These are phyloP conservation scores for Daldinia vernicosa DNA, from an alignment of 495 filamentous ascomycete genomes.

Conservation along the genomic window DNA sequence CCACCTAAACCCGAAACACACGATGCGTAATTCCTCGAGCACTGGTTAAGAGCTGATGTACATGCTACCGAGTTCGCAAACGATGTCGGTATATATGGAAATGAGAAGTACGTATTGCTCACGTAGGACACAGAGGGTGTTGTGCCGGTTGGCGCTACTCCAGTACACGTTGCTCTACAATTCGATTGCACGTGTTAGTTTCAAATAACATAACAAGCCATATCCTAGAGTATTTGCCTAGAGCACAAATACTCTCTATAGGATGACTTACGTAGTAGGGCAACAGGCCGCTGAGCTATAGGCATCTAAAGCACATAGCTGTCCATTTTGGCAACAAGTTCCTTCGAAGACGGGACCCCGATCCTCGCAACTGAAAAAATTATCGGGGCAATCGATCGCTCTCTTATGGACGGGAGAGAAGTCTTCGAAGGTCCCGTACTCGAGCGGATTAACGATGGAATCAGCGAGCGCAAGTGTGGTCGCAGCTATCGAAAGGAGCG, in stretches of 20 bases:
- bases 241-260: not conserved
- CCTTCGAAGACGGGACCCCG: constrained; percentile 50
- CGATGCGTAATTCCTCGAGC: constrained; percentile 68
- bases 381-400: constrained; percentile 41
- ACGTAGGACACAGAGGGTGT: constrained; percentile 57
- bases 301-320: constrained; percentile 53
- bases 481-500: constrained; percentile 36
- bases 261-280: constrained; percentile 51
- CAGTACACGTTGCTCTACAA: constrained; percentile 56
- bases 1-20: constrained; percentile 69
- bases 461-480: constrained; percentile 29
- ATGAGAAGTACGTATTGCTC: constrained; percentile 69
- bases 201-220: not conserved
- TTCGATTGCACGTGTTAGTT: constrained; percentile 11
- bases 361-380: constrained; percentile 57
- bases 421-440: constrained; percentile 35
- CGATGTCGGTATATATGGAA: constrained; percentile 71
- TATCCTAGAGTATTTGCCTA: not conserved
- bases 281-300: constrained; percentile 57
- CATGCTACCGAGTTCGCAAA: constrained; percentile 71
- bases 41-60: constrained; percentile 71
- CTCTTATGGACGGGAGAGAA: constrained; percentile 37
- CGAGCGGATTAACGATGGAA: constrained; percentile 37
- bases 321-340: constrained; percentile 57
- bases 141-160: constrained; percentile 48